Evolutionary conservation across 2,329 filamentous ascomycete genomes (phyloP).

Genomic region (Herpotrichia juniperi): DNA sequence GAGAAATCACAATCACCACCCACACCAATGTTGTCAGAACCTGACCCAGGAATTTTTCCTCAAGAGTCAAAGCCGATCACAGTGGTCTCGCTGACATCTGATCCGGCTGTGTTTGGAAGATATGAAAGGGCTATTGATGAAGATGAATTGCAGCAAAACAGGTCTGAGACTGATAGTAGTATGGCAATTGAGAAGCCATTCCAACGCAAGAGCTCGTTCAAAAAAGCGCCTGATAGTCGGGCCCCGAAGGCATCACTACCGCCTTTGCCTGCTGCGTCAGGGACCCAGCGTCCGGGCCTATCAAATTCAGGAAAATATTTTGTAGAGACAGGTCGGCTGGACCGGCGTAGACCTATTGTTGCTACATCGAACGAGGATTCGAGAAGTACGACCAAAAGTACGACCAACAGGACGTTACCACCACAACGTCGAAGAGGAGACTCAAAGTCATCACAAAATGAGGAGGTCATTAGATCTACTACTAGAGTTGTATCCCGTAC

Average conservation of each 20-base stretch:
- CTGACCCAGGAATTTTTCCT: conserved; percentile 18
- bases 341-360: neutral
- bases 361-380: neutral
- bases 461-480: conserved; percentile 5
- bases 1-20: neutral
- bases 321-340: neutral
- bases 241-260: conserved; percentile 5
- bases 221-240: neutral
- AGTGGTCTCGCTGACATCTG: conserved; percentile 1
- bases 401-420: neutral
- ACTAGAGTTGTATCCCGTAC: conserved; percentile 14
- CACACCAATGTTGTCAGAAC: neutral
- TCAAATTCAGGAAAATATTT: no score
- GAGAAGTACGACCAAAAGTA: neutral
- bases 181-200: neutral
- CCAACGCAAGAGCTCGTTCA: conserved; percentile 1
- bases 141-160: neutral
- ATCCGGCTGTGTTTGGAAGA: conserved; percentile 16
- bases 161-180: neutral
- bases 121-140: neutral
- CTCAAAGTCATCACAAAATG: conserved; percentile 10
- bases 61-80: no score
- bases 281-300: neutral
- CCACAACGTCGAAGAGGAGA: conserved; percentile 8
- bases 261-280: neutral